Evolutionary conservation across 352 stramenopile species (phyloP).

Genomic region (Peronospora belbahrii): DNA sequence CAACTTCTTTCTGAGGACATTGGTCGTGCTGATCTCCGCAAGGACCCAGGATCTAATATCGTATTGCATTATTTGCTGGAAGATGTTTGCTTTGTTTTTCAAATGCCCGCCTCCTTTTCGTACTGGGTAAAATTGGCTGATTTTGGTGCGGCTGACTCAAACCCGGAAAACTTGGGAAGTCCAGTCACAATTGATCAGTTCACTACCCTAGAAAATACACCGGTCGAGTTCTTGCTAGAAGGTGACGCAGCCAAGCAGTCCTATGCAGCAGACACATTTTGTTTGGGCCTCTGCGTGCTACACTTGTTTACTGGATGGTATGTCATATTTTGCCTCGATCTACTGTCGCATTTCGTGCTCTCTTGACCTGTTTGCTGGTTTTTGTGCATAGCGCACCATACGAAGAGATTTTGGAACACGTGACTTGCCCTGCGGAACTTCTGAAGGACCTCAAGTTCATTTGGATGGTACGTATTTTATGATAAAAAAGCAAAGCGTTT

Average conservation of each 20-base stretch:
- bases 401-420: slow-evolving; percentile 94
- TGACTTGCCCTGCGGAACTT: slow-evolving; percentile 85
- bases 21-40: slow-evolving; percentile 24
- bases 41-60: slow-evolving; percentile 29
- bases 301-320: slow-evolving; percentile 94
- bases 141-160: slow-evolving; percentile 94
- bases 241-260: slow-evolving; percentile 87
- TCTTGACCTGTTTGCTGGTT: not conserved
- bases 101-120: slow-evolving; percentile 49
- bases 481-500: not conserved
- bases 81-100: slow-evolving; percentile 44
- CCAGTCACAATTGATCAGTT: slow-evolving; percentile 92
- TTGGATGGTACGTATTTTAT: slow-evolving; percentile 66
- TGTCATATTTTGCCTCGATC: not conserved
- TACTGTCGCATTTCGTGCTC: not conserved
- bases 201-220: slow-evolving; percentile 97
- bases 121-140: slow-evolving; percentile 96
- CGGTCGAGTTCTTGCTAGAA: slow-evolving; percentile 92
- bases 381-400: slow-evolving; percentile 83
- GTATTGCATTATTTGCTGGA: slow-evolving; percentile 58
- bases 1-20: slow-evolving; percentile 95
- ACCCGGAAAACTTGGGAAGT: slow-evolving; percentile 77
- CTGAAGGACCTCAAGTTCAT: slow-evolving; percentile 76
- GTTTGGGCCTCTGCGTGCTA: slow-evolving; percentile 91
- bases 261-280: slow-evolving; percentile 93